Percentiles rank a stretch among this genome's conserved stretches.
phyloP scores from a whole-genome alignment of 2,329 filamentous ascomycete species.

The Blastomyces gilchristii region DNA sequence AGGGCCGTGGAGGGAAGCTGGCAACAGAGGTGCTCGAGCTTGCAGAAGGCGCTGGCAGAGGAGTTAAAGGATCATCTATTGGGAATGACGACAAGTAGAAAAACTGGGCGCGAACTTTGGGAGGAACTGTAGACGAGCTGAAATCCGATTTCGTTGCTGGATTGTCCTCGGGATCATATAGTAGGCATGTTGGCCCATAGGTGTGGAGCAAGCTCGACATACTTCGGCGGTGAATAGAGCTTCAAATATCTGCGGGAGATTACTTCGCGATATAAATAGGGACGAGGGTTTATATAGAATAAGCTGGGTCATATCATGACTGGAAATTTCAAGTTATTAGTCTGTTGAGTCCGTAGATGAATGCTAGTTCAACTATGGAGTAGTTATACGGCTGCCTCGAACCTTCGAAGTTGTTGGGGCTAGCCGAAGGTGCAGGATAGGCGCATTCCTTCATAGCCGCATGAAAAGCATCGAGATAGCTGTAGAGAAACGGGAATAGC shows the following conservation, averaged over 20 bases:
- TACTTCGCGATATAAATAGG: not conserved
- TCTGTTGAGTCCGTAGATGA: not conserved
- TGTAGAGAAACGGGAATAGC: not conserved
- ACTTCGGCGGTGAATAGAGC: not conserved
- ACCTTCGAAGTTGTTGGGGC: too few relatives aligned
- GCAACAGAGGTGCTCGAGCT: constrained; percentile 39
- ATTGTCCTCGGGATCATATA: constrained; percentile 25
- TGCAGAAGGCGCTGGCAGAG: constrained; percentile 47
- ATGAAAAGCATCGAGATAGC: not conserved
- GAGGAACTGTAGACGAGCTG: constrained; percentile 40
- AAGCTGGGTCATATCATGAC: not conserved
- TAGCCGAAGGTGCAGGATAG: not conserved
- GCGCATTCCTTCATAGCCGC: not conserved
- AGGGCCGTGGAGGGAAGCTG: constrained; percentile 61
- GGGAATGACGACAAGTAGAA: constrained; percentile 76
- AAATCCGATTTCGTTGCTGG: constrained; percentile 20
- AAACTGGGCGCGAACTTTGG: constrained; percentile 56
- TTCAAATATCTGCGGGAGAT: not conserved
- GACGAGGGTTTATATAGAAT: not conserved
- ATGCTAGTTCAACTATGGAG: not conserved
- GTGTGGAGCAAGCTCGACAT: constrained; percentile 45
- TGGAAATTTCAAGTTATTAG: not conserved
- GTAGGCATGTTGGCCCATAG: constrained; percentile 49
- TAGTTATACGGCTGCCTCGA: constrained; percentile 1
- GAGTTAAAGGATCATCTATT: constrained; percentile 79